Base-by-base conservation (phyloP, 192 early-diverging fungal species). In the Gaertneriomyces sp. region DNA sequence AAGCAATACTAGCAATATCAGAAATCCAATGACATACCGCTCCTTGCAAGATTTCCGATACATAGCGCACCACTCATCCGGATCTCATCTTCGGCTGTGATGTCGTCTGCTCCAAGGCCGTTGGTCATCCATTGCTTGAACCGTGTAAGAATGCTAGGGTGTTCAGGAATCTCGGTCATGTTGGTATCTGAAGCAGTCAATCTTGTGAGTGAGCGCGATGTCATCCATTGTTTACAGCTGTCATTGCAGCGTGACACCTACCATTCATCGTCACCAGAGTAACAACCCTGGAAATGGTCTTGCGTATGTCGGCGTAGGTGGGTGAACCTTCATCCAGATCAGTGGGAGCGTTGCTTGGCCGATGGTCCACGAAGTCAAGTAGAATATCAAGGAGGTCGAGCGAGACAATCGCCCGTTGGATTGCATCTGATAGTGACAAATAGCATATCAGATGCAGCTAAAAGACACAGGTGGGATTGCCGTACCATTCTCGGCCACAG, bases 221-320 rank as follows among this genome's bases (percentile, higher is more conserved):
- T n/a, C 54, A 56, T 11, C 54, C 54, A 11, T 19, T 19, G 11
- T 1, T 20, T 19, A 11, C 3, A 56, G 3, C 3, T 19, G 33
- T 60, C 58, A 43, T 7, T 61, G 42, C n/a, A n/a, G 17, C 33
- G 45, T 11, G 11, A 57, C 53, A 72, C 52, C 7, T 45, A 79
- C 77, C 77, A 50, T 81, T 81, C 79, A 81, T 79, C 9, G 79
- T 79, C 9, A 79, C 76, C 46, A 79, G 54, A 12, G 76, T 81
- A 5, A 75, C 76, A 20, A 76, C 68, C 43, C 72, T 40, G 7
- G 76, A 79, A 7, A 81, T 68, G 11, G 72, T 63, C 61, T 74
- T 79, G 4, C 76, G 76, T 38, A 81, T 54, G 1, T 78, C 76
- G n/a, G 41, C 17, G 54, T 76, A 81, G 6, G 49, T 71, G 8